phyloP scores from a whole-genome alignment of 2,329 filamentous ascomycete genomes.

The Fusarium nurragi region DNA sequence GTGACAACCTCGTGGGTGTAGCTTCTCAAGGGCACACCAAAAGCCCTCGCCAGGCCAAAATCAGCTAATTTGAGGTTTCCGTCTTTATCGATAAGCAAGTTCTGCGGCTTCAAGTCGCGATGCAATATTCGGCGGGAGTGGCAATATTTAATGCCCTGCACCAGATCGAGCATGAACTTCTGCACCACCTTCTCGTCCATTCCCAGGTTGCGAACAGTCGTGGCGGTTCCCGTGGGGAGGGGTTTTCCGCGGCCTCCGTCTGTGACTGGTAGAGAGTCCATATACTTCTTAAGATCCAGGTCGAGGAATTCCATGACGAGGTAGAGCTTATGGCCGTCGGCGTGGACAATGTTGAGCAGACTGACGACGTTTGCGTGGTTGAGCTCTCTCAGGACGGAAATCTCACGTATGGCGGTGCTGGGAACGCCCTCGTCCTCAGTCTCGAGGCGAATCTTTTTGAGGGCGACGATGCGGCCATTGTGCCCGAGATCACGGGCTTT shows the following conservation, averaged over 20 bases:
- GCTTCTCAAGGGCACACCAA: constrained; percentile 88
- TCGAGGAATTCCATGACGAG: constrained; percentile 94
- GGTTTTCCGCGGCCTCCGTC: constrained; percentile 88
- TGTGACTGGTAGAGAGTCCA: constrained; percentile 86
- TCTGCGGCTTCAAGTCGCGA: constrained; percentile 90
- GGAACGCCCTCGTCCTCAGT: constrained; percentile 95
- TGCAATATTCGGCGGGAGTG: constrained; percentile 89
- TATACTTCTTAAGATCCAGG: constrained; percentile 93
- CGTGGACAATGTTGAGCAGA: constrained; percentile 91
- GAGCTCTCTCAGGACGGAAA: constrained; percentile 94
- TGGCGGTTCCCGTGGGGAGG: constrained; percentile 77
- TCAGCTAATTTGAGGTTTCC: constrained; percentile 91
- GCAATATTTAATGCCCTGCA: constrained; percentile 86
- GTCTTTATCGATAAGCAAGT: constrained; percentile 84
- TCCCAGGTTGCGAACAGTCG: constrained; percentile 65
- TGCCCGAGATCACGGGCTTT: constrained; percentile 88
- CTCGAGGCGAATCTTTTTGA: constrained; percentile 96
- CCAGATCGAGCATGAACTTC: constrained; percentile 91
- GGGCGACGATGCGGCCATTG: constrained; percentile 83
- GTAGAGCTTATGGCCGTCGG: constrained; percentile 94
- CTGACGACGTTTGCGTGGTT: constrained; percentile 89
- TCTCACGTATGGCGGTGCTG: constrained; percentile 92
- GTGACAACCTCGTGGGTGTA: constrained; percentile 97
- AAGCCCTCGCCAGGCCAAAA: constrained; percentile 88
- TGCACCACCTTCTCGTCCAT: constrained; percentile 84